phyloP scores from a whole-genome alignment of 208 protist species.

The Strigomonas culicis region DNA sequence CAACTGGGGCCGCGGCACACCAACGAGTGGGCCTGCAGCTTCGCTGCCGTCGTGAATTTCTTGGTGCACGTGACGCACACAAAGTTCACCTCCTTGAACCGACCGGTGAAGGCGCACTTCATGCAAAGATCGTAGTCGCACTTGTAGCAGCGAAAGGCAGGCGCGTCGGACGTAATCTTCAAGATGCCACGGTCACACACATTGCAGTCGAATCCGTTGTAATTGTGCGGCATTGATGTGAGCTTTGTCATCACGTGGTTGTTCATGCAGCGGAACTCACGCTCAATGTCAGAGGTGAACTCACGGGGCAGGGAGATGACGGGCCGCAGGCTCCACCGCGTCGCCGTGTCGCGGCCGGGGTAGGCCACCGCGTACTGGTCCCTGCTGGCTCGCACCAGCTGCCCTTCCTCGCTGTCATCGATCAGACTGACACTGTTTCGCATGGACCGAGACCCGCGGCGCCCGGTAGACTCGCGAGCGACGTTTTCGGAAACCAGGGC shows the following conservation, averaged over 20 bases:
- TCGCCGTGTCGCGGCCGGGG: conserved; percentile 62
- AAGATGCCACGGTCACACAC: conserved; percentile 79
- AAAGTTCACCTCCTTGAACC: conserved; percentile 80
- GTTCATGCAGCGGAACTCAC: conserved; percentile 75
- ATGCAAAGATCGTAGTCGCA: conserved; percentile 89
- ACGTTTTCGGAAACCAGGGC: conserved; percentile 32
- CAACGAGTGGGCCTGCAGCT: conserved; percentile 76
- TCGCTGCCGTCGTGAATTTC: conserved; percentile 68
- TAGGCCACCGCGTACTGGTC: conserved; percentile 80
- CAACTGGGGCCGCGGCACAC: conserved; percentile 71
- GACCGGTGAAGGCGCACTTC: conserved; percentile 69
- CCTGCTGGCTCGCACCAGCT: conserved; percentile 55
- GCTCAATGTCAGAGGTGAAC: conserved; percentile 48
- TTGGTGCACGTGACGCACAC: conserved; percentile 82
- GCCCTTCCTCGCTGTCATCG: conserved; percentile 20
- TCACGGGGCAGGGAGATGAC: conserved; percentile 78
- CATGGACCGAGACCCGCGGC: conserved; percentile 26
- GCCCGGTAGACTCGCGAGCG: conserved; percentile 1
- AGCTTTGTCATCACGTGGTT: conserved; percentile 83
- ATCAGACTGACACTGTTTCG: conserved; percentile 52
- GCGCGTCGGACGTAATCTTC: conserved; percentile 55
- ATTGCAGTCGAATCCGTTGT: conserved; percentile 90
- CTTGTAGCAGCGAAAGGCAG: conserved; percentile 84
- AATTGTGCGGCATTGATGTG: conserved; percentile 75
- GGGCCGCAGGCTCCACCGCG: conserved; percentile 65